Evolutionary conservation across 805 yeast genomes (phyloP).

Genomic region (Alloascoidea africana): DNA sequence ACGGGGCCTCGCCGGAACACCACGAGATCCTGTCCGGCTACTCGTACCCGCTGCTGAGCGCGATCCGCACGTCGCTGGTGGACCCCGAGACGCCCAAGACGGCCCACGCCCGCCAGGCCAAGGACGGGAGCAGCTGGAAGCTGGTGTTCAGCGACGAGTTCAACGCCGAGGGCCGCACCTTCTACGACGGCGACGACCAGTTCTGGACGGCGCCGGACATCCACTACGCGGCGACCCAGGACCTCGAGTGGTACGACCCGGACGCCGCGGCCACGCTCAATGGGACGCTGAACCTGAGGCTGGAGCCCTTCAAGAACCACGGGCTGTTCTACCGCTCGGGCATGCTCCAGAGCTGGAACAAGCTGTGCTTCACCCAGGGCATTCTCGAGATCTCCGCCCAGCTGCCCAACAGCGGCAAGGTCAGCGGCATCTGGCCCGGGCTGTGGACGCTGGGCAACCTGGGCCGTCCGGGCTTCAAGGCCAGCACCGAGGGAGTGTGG

Average conservation of each 20-base stretch:
- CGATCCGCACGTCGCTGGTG: conserved; percentile 43
- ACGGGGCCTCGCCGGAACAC: conserved; percentile 9
- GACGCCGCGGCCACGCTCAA: conserved; percentile 70
- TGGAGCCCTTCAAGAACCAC: conserved; percentile 80
- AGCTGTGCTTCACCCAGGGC: conserved; percentile 81
- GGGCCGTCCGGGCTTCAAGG: conserved; percentile 82
- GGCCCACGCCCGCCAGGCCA: conserved; percentile 33
- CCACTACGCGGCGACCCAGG: conserved; percentile 76
- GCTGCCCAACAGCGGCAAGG: conserved; percentile 65
- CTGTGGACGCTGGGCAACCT: conserved; percentile 89
- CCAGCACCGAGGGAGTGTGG: conserved; percentile 89
- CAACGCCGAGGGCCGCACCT: conserved; percentile 78
- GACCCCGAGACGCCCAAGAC: conserved; percentile 58
- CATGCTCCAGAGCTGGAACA: conserved; percentile 88
- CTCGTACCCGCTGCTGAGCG: conserved; percentile 37
- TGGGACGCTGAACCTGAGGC: conserved; percentile 50
- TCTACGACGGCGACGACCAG: conserved; percentile 84
- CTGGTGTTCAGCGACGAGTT: conserved; percentile 88
- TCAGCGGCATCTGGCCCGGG: conserved; percentile 93
- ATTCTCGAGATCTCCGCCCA: conserved; percentile 58
- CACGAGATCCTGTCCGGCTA: conserved; percentile 35
- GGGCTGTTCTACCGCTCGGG: conserved; percentile 74
- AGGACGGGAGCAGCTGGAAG: conserved; percentile 52
- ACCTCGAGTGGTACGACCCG: conserved; percentile 91
- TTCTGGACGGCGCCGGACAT: conserved; percentile 78